These are phyloP conservation scores for Besnoitia besnoiti DNA, from an alignment of 169 alveolate genomes.

Conservation along the genomic window DNA sequence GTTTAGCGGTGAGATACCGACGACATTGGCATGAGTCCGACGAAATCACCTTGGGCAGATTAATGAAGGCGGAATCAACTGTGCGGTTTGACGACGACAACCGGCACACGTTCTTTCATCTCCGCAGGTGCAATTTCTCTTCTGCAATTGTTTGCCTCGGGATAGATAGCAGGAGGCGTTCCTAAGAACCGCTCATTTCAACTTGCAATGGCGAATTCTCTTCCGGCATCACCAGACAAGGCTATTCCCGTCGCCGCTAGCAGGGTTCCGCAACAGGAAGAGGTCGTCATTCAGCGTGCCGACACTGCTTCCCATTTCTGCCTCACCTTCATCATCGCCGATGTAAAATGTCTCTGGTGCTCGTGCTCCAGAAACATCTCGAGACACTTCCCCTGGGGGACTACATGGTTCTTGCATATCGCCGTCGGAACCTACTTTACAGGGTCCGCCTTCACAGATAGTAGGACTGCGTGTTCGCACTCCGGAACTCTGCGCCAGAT, in stretches of 20 bases:
- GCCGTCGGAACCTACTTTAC: not conserved
- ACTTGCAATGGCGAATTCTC: no score
- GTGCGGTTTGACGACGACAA: no score
- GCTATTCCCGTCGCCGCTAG: not conserved
- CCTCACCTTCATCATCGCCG: slow-evolving; percentile 27
- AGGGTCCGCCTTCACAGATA: not conserved
- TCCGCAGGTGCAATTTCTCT: no score
- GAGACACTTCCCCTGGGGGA: not conserved
- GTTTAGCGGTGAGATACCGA: no score
- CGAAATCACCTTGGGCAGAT: no score
- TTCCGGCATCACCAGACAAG: not conserved
- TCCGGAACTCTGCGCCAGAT: not conserved
- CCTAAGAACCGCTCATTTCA: no score
- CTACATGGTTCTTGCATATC: not conserved
- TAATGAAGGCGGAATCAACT: no score
- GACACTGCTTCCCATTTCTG: not conserved
- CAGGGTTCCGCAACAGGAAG: not conserved
- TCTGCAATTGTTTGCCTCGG: no score
- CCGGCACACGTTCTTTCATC: no score
- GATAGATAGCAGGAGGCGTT: no score
- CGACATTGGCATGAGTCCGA: no score
- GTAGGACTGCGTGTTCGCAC: not conserved
- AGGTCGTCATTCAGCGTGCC: not conserved
- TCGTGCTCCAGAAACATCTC: not conserved
- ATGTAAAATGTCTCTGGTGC: slow-evolving; percentile 10